Evolutionary conservation across 2,329 filamentous ascomycete genomes (phyloP).

Genomic region (Setomelanomma holmii): DNA sequence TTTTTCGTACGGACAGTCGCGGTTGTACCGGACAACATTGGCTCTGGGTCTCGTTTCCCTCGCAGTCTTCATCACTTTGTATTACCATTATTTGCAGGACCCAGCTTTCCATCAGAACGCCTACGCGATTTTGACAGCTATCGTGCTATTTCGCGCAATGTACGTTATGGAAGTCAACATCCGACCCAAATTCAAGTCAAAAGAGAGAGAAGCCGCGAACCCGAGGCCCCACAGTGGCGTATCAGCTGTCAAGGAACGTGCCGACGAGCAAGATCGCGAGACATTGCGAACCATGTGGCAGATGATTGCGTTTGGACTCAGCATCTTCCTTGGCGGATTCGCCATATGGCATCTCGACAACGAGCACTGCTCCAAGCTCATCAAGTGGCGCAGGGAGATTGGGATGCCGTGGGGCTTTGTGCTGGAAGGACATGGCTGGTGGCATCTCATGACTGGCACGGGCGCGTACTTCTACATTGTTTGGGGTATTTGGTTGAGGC

Average conservation of each 20-base stretch:
- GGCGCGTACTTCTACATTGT: slow-evolving; percentile 85
- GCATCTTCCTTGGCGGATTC: slow-evolving; percentile 77
- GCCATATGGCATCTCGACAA: slow-evolving; percentile 82
- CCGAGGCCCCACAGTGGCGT: slow-evolving; percentile 36
- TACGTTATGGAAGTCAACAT: slow-evolving; percentile 76
- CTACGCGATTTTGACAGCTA: slow-evolving; percentile 74
- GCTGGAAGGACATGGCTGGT: slow-evolving; percentile 76
- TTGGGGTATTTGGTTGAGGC: slow-evolving; percentile 83
- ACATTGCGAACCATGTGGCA: slow-evolving; percentile 76
- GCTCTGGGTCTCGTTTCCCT: slow-evolving; percentile 63
- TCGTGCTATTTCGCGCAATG: slow-evolving; percentile 75
- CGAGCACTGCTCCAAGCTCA: slow-evolving; percentile 71
- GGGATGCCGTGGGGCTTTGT: slow-evolving; percentile 82
- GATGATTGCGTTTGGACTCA: slow-evolving; percentile 73
- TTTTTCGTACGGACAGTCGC: slow-evolving; percentile 72
- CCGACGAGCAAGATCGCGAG: slow-evolving; percentile 63
- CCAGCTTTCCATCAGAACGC: slow-evolving; percentile 83
- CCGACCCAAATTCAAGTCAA: slow-evolving; percentile 60
- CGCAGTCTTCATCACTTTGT: slow-evolving; percentile 72
- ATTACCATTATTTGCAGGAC: slow-evolving; percentile 83
- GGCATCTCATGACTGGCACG: slow-evolving; percentile 81
- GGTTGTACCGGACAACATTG: slow-evolving; percentile 59
- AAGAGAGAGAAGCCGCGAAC: slow-evolving; percentile 47
- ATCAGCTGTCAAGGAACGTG: slow-evolving; percentile 50
- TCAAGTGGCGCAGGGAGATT: slow-evolving; percentile 69